Evolutionary conservation across 1,284 basidiomycete genomes (phyloP).

Genomic region (Trichosporon sp.): DNA sequence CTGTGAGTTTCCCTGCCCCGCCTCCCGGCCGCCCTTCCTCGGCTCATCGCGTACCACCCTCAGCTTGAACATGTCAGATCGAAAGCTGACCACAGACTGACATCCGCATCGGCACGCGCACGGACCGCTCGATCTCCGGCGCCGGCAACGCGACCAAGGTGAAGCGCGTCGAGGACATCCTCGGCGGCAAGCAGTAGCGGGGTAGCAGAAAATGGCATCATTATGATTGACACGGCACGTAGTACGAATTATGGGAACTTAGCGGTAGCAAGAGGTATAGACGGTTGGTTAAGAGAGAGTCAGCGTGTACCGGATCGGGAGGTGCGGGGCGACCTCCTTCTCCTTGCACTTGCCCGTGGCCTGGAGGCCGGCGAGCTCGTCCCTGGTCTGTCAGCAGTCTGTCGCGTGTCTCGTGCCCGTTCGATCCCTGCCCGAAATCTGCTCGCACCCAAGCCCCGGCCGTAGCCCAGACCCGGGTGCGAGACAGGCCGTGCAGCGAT

Average conservation of each 20-base stretch:
- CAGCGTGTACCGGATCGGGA: not conserved
- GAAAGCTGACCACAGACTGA: constrained; percentile 63
- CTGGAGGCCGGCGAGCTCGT: not conserved
- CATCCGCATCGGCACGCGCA: constrained; percentile 84
- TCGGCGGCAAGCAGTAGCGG: constrained; percentile 18
- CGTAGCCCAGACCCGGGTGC: not conserved
- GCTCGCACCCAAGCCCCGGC: too few relatives aligned
- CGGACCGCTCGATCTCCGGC: constrained; percentile 61
- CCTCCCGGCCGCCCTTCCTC: not conserved
- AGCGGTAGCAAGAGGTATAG: not conserved
- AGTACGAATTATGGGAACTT: not conserved
- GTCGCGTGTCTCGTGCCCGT: too few relatives aligned
- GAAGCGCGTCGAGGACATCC: constrained; percentile 69
- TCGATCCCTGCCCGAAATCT: too few relatives aligned
- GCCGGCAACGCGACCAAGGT: constrained; percentile 77
- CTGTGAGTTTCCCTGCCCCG: constrained; percentile 26
- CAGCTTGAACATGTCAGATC: not conserved
- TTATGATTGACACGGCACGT: not conserved
- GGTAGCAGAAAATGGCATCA: not conserved
- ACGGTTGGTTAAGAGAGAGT: not conserved
- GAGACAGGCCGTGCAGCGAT: not conserved
- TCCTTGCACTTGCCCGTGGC: not conserved
- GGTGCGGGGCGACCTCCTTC: not conserved
- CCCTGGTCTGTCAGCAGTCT: not conserved
- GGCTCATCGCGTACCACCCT: not conserved